phyloP scores from a whole-genome alignment of 208 protist species.

The Wallacemonas rigidus region DNA sequence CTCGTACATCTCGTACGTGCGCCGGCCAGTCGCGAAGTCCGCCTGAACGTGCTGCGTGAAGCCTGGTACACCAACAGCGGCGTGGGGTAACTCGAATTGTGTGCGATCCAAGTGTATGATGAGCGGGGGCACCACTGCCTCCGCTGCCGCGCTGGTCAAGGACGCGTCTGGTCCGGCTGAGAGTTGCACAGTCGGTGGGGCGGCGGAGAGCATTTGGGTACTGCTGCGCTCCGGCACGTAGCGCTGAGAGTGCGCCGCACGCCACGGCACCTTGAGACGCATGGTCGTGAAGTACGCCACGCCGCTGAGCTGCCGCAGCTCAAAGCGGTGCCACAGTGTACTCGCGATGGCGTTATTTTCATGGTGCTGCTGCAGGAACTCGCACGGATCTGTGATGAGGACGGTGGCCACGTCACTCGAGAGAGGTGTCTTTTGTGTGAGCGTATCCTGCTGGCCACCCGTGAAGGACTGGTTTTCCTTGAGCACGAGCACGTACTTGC shows the following conservation, averaged over 20 bases:
- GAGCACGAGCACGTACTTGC: conserved; percentile 50
- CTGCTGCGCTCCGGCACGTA: conserved; percentile 15
- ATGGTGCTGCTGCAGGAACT: conserved; percentile 47
- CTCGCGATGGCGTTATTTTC: conserved; percentile 48
- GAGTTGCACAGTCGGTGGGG: not conserved
- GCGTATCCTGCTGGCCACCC: conserved; percentile 40
- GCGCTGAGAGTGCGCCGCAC: conserved; percentile 34
- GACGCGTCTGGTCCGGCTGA: conserved; percentile 11
- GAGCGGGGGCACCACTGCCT: conserved; percentile 32
- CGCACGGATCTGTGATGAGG: conserved; percentile 50
- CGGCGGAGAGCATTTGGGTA: conserved; percentile 13
- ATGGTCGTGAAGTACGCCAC: conserved; percentile 58
- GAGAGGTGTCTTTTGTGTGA: conserved; percentile 39
- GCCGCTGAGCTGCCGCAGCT: conserved; percentile 37
- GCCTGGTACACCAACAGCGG: conserved; percentile 3
- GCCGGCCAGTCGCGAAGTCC: conserved; percentile 15
- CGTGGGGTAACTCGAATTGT: conserved; percentile 34
- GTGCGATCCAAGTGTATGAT: conserved; percentile 62
- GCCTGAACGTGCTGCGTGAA: conserved; percentile 17
- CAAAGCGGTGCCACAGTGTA: conserved; percentile 60
- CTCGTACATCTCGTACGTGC: conserved; percentile 53
- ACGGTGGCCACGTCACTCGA: conserved; percentile 49
- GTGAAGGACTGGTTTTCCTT: conserved; percentile 57
- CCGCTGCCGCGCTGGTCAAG: not conserved
- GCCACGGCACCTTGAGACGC: conserved; percentile 61